Conservation (phyloP, 352 stramenopile species). For the Phytophthora ramorum region DNA sequence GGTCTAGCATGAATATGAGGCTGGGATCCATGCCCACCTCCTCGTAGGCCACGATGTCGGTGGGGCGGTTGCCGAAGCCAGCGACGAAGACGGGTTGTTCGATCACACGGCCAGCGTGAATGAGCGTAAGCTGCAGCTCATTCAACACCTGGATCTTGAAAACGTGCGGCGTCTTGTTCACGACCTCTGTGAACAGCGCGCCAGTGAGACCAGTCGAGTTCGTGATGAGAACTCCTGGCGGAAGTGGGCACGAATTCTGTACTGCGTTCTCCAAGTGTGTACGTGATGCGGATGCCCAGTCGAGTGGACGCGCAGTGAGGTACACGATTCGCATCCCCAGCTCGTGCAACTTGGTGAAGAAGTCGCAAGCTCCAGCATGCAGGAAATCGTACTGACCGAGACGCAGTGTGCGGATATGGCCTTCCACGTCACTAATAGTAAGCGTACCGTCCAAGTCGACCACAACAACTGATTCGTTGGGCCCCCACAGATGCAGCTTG, state of each 20-base stretch:
- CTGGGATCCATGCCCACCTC: slow-evolving; percentile 74
- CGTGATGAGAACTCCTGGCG: slow-evolving; percentile 78
- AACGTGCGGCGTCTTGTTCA: slow-evolving; percentile 86
- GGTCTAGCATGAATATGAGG: slow-evolving; percentile 85
- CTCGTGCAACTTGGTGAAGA: slow-evolving; percentile 84
- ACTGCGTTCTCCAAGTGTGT: slow-evolving; percentile 79
- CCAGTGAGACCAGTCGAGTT: slow-evolving; percentile 83
- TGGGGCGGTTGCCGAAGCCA: slow-evolving; percentile 88
- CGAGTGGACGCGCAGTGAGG: slow-evolving; percentile 78
- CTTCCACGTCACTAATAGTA: slow-evolving; percentile 87
- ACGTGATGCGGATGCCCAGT: slow-evolving; percentile 77
- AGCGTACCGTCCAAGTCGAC: slow-evolving; percentile 86
- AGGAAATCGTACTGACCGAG: slow-evolving; percentile 87
- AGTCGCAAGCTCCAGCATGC: slow-evolving; percentile 77
- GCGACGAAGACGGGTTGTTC: slow-evolving; percentile 86
- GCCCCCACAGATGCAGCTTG: slow-evolving; percentile 77
- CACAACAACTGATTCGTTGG: slow-evolving; percentile 84
- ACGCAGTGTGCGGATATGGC: slow-evolving; percentile 84
- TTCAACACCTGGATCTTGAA: slow-evolving; percentile 88
- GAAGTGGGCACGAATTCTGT: slow-evolving; percentile 64
- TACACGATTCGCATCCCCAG: slow-evolving; percentile 82
- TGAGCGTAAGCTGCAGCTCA: slow-evolving; percentile 82
- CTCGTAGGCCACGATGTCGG: slow-evolving; percentile 82
- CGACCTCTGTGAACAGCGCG: slow-evolving; percentile 82
- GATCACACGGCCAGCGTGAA: slow-evolving; percentile 71